Conservation (phyloP, 192 early-diverging fungal genomes). For the Spinellus fusiger region DNA sequence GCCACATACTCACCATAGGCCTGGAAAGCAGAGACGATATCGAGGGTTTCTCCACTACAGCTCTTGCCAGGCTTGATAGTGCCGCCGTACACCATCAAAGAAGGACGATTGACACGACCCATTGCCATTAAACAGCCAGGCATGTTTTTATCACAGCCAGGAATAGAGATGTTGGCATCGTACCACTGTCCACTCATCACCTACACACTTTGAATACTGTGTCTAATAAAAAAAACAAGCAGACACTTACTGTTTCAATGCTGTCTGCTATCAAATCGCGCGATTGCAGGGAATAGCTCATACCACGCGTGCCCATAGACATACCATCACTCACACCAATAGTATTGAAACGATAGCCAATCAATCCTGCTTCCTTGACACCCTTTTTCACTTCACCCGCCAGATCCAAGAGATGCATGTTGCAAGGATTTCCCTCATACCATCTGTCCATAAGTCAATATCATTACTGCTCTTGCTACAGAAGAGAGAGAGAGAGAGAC, state of each 20-base stretch:
- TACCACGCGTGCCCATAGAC: slow-evolving; percentile 94
- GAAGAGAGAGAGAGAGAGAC: slow-evolving; percentile 10
- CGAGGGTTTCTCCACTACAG: slow-evolving; percentile 66
- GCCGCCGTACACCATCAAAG: slow-evolving; percentile 97
- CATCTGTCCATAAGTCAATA: slow-evolving; percentile 42
- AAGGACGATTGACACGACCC: slow-evolving; percentile 92
- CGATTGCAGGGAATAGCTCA: slow-evolving; percentile 95
- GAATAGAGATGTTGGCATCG: slow-evolving; percentile 96
- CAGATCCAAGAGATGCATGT: slow-evolving; percentile 96
- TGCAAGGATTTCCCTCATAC: slow-evolving; percentile 99
- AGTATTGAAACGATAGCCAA: slow-evolving; percentile 97
- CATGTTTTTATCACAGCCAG: slow-evolving; percentile 97
- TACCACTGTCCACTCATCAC: slow-evolving; percentile 98
- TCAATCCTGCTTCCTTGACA: slow-evolving; percentile 80
- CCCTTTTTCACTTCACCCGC: slow-evolving; percentile 87
- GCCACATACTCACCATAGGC: slow-evolving; percentile 89
- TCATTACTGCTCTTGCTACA: not conserved
- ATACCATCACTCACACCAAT: slow-evolving; percentile 98
- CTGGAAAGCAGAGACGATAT: slow-evolving; percentile 98
- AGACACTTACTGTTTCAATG: slow-evolving; percentile 84
- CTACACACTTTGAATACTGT: slow-evolving; percentile 23
- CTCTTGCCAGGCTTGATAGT: slow-evolving; percentile 80
- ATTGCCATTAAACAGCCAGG: slow-evolving; percentile 96
- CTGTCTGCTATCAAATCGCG: slow-evolving; percentile 98
- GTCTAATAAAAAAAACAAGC: not conserved